Base-by-base conservation (phyloP, 305 asterid genomes). In the Solanum hybrid region DNA sequence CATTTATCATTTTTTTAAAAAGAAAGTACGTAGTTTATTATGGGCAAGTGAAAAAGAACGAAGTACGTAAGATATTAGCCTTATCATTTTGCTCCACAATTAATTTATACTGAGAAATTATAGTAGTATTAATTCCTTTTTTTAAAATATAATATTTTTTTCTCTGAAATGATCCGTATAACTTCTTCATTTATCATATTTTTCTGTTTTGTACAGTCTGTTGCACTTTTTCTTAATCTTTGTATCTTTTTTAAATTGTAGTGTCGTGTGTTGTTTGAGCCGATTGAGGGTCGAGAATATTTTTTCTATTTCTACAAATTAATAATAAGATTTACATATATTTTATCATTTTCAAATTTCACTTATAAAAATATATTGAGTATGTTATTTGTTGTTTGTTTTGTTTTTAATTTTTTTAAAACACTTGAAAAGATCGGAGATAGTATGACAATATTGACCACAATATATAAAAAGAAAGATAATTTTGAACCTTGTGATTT, bases 311-410 rank as follows among this genome's bases (percentile, higher is more conserved):
- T n/a, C 6, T 3, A 4, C 6, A 3, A 9, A 11, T 22, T 64
- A n/a, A n/a, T 66, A 10, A 19, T 19, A 7, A 60, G 10, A 19
- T 1, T n/a, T 10, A 66, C 1, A 27, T n/a, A n/a, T 2, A 66
- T 9, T n/a, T 66, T n/a, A n/a, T n/a, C 10, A 0, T 24, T 10
- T n/a, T 66, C 0, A 4, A 10, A n/a, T n/a, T n/a, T 0, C 29
- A n/a, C 31, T 66, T n/a, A n/a, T 66, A n/a, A 69, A 69, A 69
- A 24, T 69, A 4, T 9, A 66, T 19, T n/a, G 6, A 24, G 1
- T 66, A 66, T 56, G 1, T 56, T 56, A 56, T 56, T 17, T 66
- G 7, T 10, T 69, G 6, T 24, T 64, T n/a, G 3, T 10, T 69
- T 69, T 24, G 10, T 14, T 17, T 4, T 7, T 8, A 19, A 19